These are phyloP conservation scores for Blastosporella zonata DNA, from an alignment of 1,284 basidiomycete genomes.

Conservation along the genomic window DNA sequence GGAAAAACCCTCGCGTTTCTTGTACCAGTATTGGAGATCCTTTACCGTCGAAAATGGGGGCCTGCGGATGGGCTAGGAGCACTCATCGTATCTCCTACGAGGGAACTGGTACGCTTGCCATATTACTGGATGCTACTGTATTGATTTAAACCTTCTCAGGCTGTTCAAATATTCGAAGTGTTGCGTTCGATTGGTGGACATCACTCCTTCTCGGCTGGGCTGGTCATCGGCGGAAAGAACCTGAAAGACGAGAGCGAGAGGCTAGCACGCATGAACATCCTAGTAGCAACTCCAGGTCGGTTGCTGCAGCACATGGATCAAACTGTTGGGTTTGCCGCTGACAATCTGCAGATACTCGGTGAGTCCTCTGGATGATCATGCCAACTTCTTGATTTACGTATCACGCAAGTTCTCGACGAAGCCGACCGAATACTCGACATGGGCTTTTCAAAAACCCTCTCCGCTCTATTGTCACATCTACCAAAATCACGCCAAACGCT, in stretches of 20 bases:
- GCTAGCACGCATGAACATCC: slow-evolving; percentile 91
- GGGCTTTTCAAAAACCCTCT: slow-evolving; percentile 88
- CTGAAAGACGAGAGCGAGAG: slow-evolving; percentile 91
- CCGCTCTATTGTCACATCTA: slow-evolving; percentile 88
- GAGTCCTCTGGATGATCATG: slow-evolving; percentile 27
- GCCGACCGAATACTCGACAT: slow-evolving; percentile 96
- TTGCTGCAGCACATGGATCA: slow-evolving; percentile 98
- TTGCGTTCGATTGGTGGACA: slow-evolving; percentile 72
- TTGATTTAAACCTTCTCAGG: slow-evolving; percentile 13
- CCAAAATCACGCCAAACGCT: slow-evolving; percentile 88
- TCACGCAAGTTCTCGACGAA: slow-evolving; percentile 82
- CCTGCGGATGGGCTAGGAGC: slow-evolving; percentile 94
- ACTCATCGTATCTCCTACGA: slow-evolving; percentile 91
- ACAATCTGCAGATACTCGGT: slow-evolving; percentile 91
- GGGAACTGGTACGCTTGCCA: slow-evolving; percentile 74
- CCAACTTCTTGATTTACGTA: slow-evolving; percentile 4
- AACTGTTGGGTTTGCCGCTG: slow-evolving; percentile 91
- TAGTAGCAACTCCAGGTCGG: slow-evolving; percentile 95
- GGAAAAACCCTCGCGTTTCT: slow-evolving; percentile 98
- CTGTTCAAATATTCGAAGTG: slow-evolving; percentile 71
- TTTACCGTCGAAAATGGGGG: slow-evolving; percentile 93
- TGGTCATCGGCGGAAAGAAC: slow-evolving; percentile 94
- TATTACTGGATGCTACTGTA: slow-evolving; percentile 1
- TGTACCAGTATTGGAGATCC: slow-evolving; percentile 88
- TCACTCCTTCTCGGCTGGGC: not conserved